Evolutionary conservation across 1,139 yeast genomes (phyloP), one percentile per base, ranked within the genome.

Genomic region (Protomyces gravidus): DNA sequence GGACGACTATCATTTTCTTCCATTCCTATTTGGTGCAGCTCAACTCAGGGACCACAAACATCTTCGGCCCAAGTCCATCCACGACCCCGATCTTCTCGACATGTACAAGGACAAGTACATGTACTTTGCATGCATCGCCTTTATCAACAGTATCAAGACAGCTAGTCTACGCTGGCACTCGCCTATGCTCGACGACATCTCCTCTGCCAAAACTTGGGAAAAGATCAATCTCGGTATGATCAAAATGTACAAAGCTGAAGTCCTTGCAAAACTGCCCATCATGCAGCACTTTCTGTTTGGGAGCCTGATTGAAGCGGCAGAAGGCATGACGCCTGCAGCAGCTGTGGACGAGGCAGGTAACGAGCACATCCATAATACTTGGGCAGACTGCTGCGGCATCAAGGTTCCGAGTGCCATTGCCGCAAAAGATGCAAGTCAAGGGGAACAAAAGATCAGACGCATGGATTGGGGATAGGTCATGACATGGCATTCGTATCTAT

Each of bases 351-450:
- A 55, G 45, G 56, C 23, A 2, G 63, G 58, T 3, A 32, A 50
- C n/a, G 64, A 63, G 13, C 77, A 76, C 63, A 67, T 69, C 21
- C 80, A 77, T 63, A 71, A 81, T 63, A 83, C 90, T 1, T 92
- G 96, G 96, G 98, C 96, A 1, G 98, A 92, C 70, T 94, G 98
- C 69, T 92, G 99, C 75, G 99, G 99, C 6, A 94, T 92, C 59
- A 87, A 88, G 68, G 81, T 92, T 1, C 99, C 99, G 0, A 89
- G 97, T 73, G 97, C 97, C 0, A 81, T 89, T 61, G 97, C 96
- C 0, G 98, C 97, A 5, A 46, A 47, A 19, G 46, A 49, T 27
- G 52, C 52, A 5, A 50, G 47, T n/a, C 45, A 40, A 13, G 46
- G 52, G 11, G 60, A 49, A 0, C 45, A 55, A 17, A 48, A 48